Base-by-base conservation (phyloP, 495 filamentous ascomycete genomes). In the Xylaria intraflava region DNA sequence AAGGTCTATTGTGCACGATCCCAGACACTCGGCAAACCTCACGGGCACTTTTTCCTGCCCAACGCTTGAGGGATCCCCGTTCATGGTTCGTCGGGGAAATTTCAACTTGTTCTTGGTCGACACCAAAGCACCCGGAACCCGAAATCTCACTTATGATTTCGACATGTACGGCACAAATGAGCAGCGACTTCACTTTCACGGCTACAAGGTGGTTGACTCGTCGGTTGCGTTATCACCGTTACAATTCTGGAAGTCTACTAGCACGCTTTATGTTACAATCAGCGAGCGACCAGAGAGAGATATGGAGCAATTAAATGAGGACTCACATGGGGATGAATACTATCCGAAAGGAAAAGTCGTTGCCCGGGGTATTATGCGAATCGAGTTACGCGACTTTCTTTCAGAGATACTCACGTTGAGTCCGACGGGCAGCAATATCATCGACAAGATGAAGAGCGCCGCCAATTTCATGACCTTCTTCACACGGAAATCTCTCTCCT, bases 31-130 rank as follows among this genome's bases (percentile, higher is more conserved):
- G 7, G 78, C 75, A 36, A 74, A 81, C 68, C 62, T 80, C 17
- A 84, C 81, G 8, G 84, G 84, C 12, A 83, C 83, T 2, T 84
- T 87, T 49, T 76, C 77, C 19, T 85, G 80, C 53, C 72, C 75
- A 24, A 71, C 76, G 11, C 70, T 87, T 12, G 69, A 69, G 6
- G 74, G 75, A 3, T 75, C 75, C 46, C 78, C 84, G 0, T 81
- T 86, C 60, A 79, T 81, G 76, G 71, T 86, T 49, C 73, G 78
- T 56, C 65, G 76, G 26, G 81, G 79, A 29, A 67, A 76, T 46
- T 81, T 84, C 58, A 78, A 80, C 45, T 67, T 85, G 33, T 84
- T 85, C 64, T 70, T 72, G 23, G 61, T 72, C 20, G 77, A 83
- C 57, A 63, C 68, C 33, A 71, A 73, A 55, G 69, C 72, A 0